These are phyloP conservation scores for Phialophora verrucosa DNA, from an alignment of 2,329 filamentous ascomycete genomes.

Conservation along the genomic window DNA sequence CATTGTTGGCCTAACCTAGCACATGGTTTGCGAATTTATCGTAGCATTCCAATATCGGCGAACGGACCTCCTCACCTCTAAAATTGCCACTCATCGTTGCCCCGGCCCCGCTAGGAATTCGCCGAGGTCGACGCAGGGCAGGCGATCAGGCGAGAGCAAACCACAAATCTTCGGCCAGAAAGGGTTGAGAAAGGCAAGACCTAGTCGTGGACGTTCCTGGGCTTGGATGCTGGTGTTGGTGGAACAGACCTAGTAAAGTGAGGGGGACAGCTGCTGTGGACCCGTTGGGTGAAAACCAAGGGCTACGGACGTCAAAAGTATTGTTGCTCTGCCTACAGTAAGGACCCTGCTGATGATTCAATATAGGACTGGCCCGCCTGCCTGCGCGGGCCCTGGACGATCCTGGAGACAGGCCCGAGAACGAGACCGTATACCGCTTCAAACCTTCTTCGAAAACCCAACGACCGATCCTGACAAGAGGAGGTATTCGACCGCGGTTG, in stretches of 20 bases:
- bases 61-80: constrained; percentile 22
- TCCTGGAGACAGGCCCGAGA: constrained; percentile 4
- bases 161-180: neutral
- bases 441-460: neutral
- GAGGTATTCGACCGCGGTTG: neutral
- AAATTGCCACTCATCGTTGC: neutral
- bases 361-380: constrained; percentile 6
- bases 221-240: constrained; percentile 2
- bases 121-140: constrained; percentile 6
- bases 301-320: constrained; percentile 15
- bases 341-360: constrained; percentile 20
- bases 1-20: constrained; percentile 15
- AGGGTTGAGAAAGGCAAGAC: neutral
- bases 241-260: neutral
- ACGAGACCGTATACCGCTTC: constrained; percentile 9
- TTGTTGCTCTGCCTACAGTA: constrained; percentile 29
- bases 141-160: neutral
- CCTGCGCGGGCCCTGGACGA: constrained; percentile 7
- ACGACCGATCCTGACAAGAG: neutral
- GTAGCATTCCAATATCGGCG: constrained; percentile 25
- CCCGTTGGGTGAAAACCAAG: constrained; percentile 22
- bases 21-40: constrained; percentile 15
- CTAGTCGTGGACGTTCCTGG: neutral
- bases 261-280: constrained; percentile 25
- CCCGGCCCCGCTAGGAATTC: neutral